phyloP scores from a whole-genome alignment of 495 filamentous ascomycete species.

The Aspergillus cavernicola region DNA sequence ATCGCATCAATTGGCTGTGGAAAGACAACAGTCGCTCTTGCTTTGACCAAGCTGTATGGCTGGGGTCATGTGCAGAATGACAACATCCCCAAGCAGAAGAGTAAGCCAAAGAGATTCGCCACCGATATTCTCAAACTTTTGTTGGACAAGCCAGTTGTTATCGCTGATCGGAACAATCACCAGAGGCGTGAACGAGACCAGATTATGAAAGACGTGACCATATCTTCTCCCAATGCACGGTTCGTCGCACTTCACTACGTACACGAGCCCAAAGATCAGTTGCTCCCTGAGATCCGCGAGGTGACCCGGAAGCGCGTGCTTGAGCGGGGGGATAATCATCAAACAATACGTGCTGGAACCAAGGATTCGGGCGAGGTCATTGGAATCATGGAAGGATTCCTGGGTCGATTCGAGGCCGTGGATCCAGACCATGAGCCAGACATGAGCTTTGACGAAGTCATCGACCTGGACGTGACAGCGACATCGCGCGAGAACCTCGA shows the following conservation, averaged over 20 bases:
- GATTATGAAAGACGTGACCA: slow-evolving; percentile 72
- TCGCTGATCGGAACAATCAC: slow-evolving; percentile 94
- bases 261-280: slow-evolving; percentile 61
- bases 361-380: slow-evolving; percentile 64
- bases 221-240: slow-evolving; percentile 54
- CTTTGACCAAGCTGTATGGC: slow-evolving; percentile 74
- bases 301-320: slow-evolving; percentile 79
- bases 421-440: slow-evolving; percentile 65
- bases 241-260: slow-evolving; percentile 93
- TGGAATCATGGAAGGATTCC: slow-evolving; percentile 93
- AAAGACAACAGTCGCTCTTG: slow-evolving; percentile 89
- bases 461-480: slow-evolving; percentile 74
- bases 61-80: slow-evolving; percentile 98
- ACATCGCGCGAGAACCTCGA: slow-evolving; percentile 85
- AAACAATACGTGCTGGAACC: slow-evolving; percentile 84
- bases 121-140: slow-evolving; percentile 60
- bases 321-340: slow-evolving; percentile 89
- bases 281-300: slow-evolving; percentile 60
- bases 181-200: slow-evolving; percentile 81
- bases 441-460: slow-evolving; percentile 70
- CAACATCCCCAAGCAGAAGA: slow-evolving; percentile 75
- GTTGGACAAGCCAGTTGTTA: slow-evolving; percentile 61
- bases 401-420: slow-evolving; percentile 76
- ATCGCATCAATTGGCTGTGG: slow-evolving; percentile 93
- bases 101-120: slow-evolving; percentile 69